Evolutionary conservation across 2,329 filamentous ascomycete genomes (phyloP), one percentile per base, ranked within the genome.

Genomic region (Alternaria atra): DNA sequence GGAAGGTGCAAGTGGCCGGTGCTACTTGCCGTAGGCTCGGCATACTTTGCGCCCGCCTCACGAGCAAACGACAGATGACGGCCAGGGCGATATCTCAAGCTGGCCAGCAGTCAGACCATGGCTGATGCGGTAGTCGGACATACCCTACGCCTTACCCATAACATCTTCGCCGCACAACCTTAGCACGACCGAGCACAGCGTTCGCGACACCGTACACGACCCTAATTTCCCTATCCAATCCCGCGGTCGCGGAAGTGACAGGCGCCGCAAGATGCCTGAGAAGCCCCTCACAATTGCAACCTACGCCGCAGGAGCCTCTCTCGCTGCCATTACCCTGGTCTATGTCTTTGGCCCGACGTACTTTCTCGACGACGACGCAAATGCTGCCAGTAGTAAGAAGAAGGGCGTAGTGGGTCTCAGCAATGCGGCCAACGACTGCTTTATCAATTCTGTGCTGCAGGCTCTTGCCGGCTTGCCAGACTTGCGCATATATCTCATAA

Each of bases 291-390:
- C 90, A 7, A 90, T 95, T 72, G 92, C 93, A 71, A 93, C 92
- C 44, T 99, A 99, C 81, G 95, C 95, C 73, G 95, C 94, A 61
- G 94, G 94, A 71, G 95, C 94, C 62, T 97, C 94, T 55, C 90
- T 99, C 65, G 95, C 95, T 57, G 95, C 95, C 64, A 92, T 97
- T 65, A 94, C 95, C 32, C 87, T 98, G 59, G 92, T 98, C 77
- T 99, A 98, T 80, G 94, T 98, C 71, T 98, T 99, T 80, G 93
- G 91, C 8, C 95, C 95, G n/a, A 98, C 94, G 53, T 98, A 94
- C 80, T 92, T 97, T 72, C 90, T 98, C 78, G 94, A 99, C 80
- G 89, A 90, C 75, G 91, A 95, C 58, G 86, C 89, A 59, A 91
- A 95, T 60, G 86, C 89, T 63, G 87, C 86, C 56, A 81, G 82